Base-by-base conservation (phyloP, 2,329 filamentous ascomycete species). In the Macroventuria anomochaeta region DNA sequence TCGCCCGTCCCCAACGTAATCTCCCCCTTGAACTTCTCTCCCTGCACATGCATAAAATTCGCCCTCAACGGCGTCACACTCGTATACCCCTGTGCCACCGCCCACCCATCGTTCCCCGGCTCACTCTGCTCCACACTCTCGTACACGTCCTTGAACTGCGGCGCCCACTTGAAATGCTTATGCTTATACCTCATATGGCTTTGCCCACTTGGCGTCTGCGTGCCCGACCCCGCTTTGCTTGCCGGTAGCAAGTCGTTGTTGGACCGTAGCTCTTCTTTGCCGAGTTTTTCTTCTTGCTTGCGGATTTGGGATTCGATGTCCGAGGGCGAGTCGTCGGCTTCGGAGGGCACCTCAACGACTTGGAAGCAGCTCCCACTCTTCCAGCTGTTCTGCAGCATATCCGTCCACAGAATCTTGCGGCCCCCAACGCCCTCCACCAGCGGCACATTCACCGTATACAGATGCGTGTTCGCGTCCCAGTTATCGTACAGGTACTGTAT, bases 111-210 rank as follows among this genome's bases (percentile, higher is more conserved):
- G 70, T 91, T 96, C 3, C 92, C 92, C 3, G 90, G 89, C 26
- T 81, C 80, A 32, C 88, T 86, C 60, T 88, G 84, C 63, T 92
- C 86, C n/a, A 97, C 92, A 62, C 89, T 93, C 70, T 89, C 85
- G 74, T 91, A 91, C 2, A 97, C 91, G 74, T 96, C 93, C 28
- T 85, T 82, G 75, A 97, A 95, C 59, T 85, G 85, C 2, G 93
- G 95, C 40, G 90, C 86, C 95, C 95, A 97, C 76, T 93, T 96
- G 81, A 97, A 97, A 75, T 96, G 90, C 73, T 90, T 91, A 75
- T 96, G 91, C 50, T 80, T 83, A 71, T 91, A 87, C 25, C 82
- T 77, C 33, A 76, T 68, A 44, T 77, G 73, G 10, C 68, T 67
- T 26, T 60, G 63, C 0, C 56, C 58, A 2, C 54, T 58, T 10